These are phyloP conservation scores for Exsudoporus frostii DNA, from an alignment of 768 basidiomycete genomes.

Conservation along the genomic window DNA sequence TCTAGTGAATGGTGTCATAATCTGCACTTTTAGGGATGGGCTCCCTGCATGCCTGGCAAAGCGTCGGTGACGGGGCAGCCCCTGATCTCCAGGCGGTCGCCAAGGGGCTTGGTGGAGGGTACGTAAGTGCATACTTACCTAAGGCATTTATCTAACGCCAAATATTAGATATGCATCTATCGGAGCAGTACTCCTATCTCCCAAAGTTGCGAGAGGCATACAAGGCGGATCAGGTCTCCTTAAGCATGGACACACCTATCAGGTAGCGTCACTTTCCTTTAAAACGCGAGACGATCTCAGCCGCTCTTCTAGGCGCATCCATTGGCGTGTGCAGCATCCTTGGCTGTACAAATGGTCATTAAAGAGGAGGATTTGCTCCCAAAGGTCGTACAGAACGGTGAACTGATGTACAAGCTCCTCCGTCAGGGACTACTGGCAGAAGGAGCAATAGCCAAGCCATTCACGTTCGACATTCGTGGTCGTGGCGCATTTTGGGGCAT, in stretches of 20 bases:
- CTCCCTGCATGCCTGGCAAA: conserved; percentile 83
- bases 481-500: conserved; percentile 82
- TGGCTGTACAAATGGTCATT: conserved; percentile 80
- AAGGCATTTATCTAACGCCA: conserved; percentile 1
- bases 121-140: conserved; percentile 20
- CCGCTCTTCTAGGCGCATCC: conserved; percentile 57
- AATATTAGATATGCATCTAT: conserved; percentile 68
- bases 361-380: conserved; percentile 65
- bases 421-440: conserved; percentile 51
- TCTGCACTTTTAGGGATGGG: conserved; percentile 62
- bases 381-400: conserved; percentile 58
- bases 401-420: conserved; percentile 56
- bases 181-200: conserved; percentile 76
- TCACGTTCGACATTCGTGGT: conserved; percentile 78
- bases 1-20: not conserved
- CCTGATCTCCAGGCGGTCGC: conserved; percentile 89
- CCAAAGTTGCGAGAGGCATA: conserved; percentile 68
- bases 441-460: conserved; percentile 58
- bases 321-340: conserved; percentile 69
- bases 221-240: conserved; percentile 64
- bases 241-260: conserved; percentile 87
- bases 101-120: conserved; percentile 90
- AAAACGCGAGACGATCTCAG: not conserved
- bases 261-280: conserved; percentile 38
- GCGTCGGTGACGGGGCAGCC: conserved; percentile 68